Evolutionary conservation across 257 asterid genomes (phyloP).

Genomic region (Leptodermis oblonga): DNA sequence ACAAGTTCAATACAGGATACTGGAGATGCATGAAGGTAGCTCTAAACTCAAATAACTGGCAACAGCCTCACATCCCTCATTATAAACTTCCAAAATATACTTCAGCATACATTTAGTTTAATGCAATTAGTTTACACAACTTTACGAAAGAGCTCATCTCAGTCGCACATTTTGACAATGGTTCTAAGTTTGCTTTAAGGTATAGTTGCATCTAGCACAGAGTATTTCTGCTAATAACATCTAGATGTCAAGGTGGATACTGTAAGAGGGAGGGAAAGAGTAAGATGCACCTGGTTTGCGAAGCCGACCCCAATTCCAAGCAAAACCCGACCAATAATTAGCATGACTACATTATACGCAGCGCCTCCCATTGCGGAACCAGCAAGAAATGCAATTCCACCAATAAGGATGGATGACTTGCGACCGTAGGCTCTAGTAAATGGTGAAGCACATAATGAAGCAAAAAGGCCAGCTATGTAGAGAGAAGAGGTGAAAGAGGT

Average conservation of each 20-base stretch:
- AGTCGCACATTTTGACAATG: too few species aligned
- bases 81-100: too few species aligned
- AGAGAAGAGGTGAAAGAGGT: conserved; percentile 49
- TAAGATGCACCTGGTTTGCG: conserved; percentile 61
- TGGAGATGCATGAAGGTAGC: not conserved
- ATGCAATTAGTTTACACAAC: too few species aligned
- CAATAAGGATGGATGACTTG: conserved; percentile 39
- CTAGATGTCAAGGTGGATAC: not conserved
- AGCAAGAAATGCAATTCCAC: conserved; percentile 37
- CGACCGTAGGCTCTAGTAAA: conserved; percentile 49
- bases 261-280: too few species aligned
- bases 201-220: not conserved
- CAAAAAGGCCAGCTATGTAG: conserved; percentile 49
- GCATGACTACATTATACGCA: conserved; percentile 41
- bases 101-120: too few species aligned
- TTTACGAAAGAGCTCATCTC: too few species aligned
- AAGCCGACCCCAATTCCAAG: conserved; percentile 60
- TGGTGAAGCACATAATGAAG: conserved; percentile 45
- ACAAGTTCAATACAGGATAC: not conserved
- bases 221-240: not conserved
- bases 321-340: conserved; percentile 41
- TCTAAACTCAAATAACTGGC: too few species aligned
- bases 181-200: too few species aligned
- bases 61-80: too few species aligned
- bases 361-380: conserved; percentile 51